Base-by-base conservation (phyloP, 306 rosid species). In the Ziziphus jujuba region DNA sequence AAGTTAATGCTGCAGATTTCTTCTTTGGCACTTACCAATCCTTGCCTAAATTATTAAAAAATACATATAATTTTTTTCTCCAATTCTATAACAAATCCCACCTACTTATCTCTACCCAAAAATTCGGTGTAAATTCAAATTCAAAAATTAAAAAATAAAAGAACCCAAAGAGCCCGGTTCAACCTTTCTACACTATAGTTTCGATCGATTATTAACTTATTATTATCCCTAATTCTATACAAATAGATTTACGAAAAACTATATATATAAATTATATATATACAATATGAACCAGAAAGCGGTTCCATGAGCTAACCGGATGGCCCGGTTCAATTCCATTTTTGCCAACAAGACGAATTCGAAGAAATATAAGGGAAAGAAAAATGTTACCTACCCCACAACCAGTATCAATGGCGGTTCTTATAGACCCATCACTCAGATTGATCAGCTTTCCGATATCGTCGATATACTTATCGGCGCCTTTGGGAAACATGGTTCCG, bases 401-500 rank as follows among this genome's bases (percentile, higher is more conserved):
- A 34, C 99, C 99, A 59, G 97, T 95, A 47, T 95, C 99, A 21
- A 95, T 79, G 84, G 99, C 97, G 71, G 99, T 95, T 67, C 99
- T 71, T 56, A 95, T 67, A 3, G 91, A 83, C 9, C 99, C 97
- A 16, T 85, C 95, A 12, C 55, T 6, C 6, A 95, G 87, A 66
- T 90, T 79, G 45, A 95, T 85, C 63, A 88, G 21, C 68, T 76
- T 85, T 1, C 88, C 97, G 20, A 95, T 84, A 5, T 88, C 96
- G 31, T 90, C 88, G 9, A 95, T 91, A 73, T 95, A 95, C 0
- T 87, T 89, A 24, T 75, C 72, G 0, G 99, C 99, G 53, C 99
- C 99, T 7, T 71, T 81, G 5, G 95, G 99, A 47, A 95, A 95
- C 99, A 90, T 90, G 15, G 99, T 95, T 24, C 99, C 99, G 20